Percentiles rank a stretch among this genome's conserved stretches.
phyloP scores from a whole-genome alignment of 75 land plant species.

The Ceratopteris richardii region DNA sequence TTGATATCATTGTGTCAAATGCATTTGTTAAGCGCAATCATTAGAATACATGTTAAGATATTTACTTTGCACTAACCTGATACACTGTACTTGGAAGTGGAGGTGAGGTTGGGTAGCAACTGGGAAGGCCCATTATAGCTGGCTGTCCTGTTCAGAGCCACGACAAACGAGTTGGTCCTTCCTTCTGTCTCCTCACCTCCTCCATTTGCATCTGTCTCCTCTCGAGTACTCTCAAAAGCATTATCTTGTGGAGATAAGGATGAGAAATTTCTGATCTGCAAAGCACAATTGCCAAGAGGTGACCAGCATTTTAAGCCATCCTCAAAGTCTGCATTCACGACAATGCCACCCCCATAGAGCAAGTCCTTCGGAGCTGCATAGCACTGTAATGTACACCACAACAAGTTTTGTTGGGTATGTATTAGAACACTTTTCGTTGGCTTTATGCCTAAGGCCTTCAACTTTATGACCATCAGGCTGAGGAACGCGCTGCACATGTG shows the following conservation, averaged over 20 bases:
- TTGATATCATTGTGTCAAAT: too few relatives aligned
- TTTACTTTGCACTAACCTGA: slow-evolving; percentile 44
- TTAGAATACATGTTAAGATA: too few relatives aligned
- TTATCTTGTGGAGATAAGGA: neutral
- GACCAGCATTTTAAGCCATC: slow-evolving; percentile 22
- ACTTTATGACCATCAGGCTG: neutral
- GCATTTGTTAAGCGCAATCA: too few relatives aligned
- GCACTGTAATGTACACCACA: slow-evolving; percentile 36
- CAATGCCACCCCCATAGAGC: slow-evolving; percentile 64
- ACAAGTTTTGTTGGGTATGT: too few relatives aligned
- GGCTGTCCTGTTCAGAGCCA: slow-evolving; percentile 28
- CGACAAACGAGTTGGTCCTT: slow-evolving; percentile 32
- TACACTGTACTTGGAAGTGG: slow-evolving; percentile 34
- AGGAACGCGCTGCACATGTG: neutral
- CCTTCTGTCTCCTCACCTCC: neutral
- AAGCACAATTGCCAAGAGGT: slow-evolving; percentile 7
- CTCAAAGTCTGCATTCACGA: slow-evolving; percentile 30
- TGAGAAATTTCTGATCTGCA: neutral
- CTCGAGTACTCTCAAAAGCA: neutral
- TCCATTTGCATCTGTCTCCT: neutral
- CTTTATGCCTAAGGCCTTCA: neutral
- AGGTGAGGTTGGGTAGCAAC: slow-evolving; percentile 34
- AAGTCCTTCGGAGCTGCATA: slow-evolving; percentile 36
- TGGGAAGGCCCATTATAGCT: slow-evolving; percentile 32
- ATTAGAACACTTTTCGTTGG: neutral